Evolutionary conservation across 208 protist genomes (phyloP).

Genomic region (Acanthamoeba divionensis): DNA sequence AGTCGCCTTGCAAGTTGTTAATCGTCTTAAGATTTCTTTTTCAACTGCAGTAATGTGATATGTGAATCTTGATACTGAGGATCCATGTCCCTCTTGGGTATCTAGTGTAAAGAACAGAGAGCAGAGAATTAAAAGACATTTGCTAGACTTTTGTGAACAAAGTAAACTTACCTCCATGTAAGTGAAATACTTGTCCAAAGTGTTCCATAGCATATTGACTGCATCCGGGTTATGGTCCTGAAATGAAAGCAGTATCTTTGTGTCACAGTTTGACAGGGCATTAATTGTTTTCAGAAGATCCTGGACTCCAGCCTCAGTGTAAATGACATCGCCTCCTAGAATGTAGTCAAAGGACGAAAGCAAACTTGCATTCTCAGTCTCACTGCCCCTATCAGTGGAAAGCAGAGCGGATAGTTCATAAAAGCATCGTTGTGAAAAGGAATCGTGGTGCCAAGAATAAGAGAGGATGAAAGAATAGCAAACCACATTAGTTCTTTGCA

Average conservation of each 20-base stretch:
- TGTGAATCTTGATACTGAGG: neutral
- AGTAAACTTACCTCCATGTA: neutral
- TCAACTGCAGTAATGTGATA: slow-evolving; percentile 16
- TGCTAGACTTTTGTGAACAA: neutral
- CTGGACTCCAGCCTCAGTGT: slow-evolving; percentile 3
- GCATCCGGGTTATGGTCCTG: slow-evolving; percentile 46
- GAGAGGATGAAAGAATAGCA: neutral
- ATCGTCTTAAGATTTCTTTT: too few species aligned
- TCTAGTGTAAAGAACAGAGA: neutral
- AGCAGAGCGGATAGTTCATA: neutral
- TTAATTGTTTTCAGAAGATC: slow-evolving; percentile 2
- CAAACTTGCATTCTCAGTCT: neutral
- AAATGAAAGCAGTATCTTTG: neutral
- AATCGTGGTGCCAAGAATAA: neutral
- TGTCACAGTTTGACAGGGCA: neutral
- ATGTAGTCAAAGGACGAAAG: neutral
- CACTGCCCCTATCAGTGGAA: neutral
- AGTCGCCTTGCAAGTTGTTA: too few species aligned
- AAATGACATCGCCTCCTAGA: neutral
- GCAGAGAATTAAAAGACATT: neutral
- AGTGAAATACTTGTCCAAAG: neutral
- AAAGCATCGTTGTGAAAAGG: too few species aligned
- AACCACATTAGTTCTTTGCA: slow-evolving; percentile 38
- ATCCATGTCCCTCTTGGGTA: neutral
- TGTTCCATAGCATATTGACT: neutral